phyloP scores from a whole-genome alignment of 352 stramenopile genomes.

The Phytophthora agathidicida region DNA sequence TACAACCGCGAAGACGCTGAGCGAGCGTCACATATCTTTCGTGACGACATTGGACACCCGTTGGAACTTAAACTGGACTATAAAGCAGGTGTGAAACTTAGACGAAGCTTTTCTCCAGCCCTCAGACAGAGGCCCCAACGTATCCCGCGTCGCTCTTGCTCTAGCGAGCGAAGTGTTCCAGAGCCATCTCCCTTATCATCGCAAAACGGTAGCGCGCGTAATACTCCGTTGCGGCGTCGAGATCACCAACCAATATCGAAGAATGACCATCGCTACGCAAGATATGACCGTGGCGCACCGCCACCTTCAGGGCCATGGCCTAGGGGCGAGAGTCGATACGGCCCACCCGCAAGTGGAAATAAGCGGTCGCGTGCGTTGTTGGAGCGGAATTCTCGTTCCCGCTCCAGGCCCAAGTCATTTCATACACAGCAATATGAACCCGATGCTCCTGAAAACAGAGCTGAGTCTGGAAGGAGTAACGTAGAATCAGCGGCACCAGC shows the following conservation, averaged over 20 bases:
- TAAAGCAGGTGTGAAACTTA: constrained; percentile 46
- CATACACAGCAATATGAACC: constrained; percentile 5
- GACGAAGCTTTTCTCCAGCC: constrained; percentile 23
- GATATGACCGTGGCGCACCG: constrained; percentile 6
- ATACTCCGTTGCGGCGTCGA: constrained; percentile 20
- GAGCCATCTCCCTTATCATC: constrained; percentile 24
- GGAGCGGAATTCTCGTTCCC: constrained; percentile 25
- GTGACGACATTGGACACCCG: constrained; percentile 45
- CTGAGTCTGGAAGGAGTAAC: not conserved
- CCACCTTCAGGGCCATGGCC: not conserved
- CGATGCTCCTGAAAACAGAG: not conserved
- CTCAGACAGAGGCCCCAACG: not conserved
- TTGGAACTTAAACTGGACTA: constrained; percentile 45
- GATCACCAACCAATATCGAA: constrained; percentile 10
- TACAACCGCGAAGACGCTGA: constrained; percentile 58
- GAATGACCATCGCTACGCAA: constrained; percentile 10
- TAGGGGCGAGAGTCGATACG: constrained; percentile 8
- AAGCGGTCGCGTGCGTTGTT: constrained; percentile 12
- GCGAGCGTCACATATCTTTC: constrained; percentile 42
- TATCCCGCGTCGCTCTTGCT: constrained; percentile 34
- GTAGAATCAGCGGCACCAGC: not conserved
- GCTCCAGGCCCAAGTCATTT: constrained; percentile 18
- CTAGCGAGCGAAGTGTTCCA: constrained; percentile 35
- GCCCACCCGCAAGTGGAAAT: constrained; percentile 10
- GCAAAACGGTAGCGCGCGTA: constrained; percentile 22